Conservation (phyloP, 257 asterid species). For the Gentiana macrophylla region DNA sequence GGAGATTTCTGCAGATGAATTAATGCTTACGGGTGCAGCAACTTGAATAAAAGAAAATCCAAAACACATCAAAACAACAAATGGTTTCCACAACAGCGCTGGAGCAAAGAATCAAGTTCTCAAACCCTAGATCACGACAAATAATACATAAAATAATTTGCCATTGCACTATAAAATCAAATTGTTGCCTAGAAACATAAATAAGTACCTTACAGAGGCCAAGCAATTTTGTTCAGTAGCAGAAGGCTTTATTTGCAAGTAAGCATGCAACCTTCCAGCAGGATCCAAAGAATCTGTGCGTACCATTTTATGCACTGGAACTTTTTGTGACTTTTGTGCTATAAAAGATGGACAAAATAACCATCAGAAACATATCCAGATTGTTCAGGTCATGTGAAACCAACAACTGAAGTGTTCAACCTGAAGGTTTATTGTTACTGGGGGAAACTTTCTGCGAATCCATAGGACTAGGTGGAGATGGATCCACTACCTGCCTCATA, state of each 20-base stretch:
- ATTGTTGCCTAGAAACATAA: conserved; percentile 15
- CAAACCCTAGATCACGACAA: not conserved
- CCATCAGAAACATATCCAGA: conserved; percentile 5
- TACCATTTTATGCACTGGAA: conserved; percentile 86
- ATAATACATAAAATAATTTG: not conserved
- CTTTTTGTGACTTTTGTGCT: conserved; percentile 68
- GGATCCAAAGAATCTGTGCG: conserved; percentile 91
- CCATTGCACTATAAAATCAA: not conserved
- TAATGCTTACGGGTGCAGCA: not conserved
- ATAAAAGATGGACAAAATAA: conserved; percentile 14
- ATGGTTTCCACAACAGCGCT: too few species aligned
- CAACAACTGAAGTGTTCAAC: conserved; percentile 22
- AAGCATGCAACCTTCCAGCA: conserved; percentile 94
- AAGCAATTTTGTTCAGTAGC: conserved; percentile 48
- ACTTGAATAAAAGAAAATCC: not conserved
- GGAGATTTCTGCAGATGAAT: too few species aligned
- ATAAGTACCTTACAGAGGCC: conserved; percentile 66
- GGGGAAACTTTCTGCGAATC: conserved; percentile 34
- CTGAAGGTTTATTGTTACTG: conserved; percentile 39
- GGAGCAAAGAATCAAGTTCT: not conserved
- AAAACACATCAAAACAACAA: too few species aligned
- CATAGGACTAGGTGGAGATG: conserved; percentile 33
- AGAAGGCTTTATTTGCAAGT: conserved; percentile 55
- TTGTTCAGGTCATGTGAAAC: not conserved
- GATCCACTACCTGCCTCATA: conserved; percentile 43